These are phyloP conservation scores for Ceraceosorus guamensis DNA, from an alignment of 1,284 basidiomycete species.

Conservation along the genomic window DNA sequence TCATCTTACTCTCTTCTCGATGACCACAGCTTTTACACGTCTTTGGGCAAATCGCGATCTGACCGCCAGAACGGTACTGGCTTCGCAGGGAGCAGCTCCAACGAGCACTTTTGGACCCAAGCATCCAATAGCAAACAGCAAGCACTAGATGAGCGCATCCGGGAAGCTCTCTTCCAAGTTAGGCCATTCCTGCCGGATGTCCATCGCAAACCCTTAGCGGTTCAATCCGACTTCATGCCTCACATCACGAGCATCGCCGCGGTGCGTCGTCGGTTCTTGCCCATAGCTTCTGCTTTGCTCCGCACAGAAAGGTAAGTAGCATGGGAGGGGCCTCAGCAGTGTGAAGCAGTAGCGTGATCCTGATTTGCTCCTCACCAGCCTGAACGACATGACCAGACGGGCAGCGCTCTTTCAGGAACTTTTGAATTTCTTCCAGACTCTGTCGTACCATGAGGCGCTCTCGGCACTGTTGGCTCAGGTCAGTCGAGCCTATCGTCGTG, in stretches of 20 bases:
- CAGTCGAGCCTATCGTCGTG: background rate
- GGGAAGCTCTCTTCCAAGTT: background rate
- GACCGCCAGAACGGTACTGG: background rate
- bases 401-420: slow-evolving; percentile 76
- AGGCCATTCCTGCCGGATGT: slow-evolving; percentile 3
- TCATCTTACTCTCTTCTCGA: background rate
- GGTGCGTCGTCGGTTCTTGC: slow-evolving; percentile 76
- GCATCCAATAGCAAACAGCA: slow-evolving; percentile 4
- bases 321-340: background rate
- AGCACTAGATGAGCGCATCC: slow-evolving; percentile 2
- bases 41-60: too few relatives aligned
- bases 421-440: slow-evolving; percentile 79
- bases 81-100: background rate
- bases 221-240: slow-evolving; percentile 5
- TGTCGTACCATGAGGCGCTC: slow-evolving; percentile 42
- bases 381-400: slow-evolving; percentile 84
- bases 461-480: background rate
- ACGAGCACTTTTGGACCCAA: slow-evolving; percentile 1
- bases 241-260: slow-evolving; percentile 60
- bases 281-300: slow-evolving; percentile 71
- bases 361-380: slow-evolving; percentile 51
- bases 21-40: background rate
- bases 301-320: slow-evolving; percentile 59
- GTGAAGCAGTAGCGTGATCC: background rate
- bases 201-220: background rate